Percentiles rank a stretch among this genome's conserved stretches.
phyloP scores from a whole-genome alignment of 73 alveolate species.

The Paramecium biaurelia region DNA sequence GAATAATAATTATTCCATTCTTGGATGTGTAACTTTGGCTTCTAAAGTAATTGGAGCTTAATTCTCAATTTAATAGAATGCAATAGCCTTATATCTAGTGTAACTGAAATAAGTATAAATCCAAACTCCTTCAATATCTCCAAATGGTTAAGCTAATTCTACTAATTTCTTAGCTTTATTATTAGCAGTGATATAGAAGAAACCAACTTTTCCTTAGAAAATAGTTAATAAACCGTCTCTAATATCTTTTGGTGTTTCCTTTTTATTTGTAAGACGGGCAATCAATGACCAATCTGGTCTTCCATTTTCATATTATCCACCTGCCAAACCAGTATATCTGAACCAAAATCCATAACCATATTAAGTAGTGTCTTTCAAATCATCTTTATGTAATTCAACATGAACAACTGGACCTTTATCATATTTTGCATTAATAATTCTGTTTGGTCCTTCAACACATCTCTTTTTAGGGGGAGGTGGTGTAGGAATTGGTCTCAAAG shows the following conservation, averaged over 20 bases:
- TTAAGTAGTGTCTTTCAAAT: slow-evolving; percentile 27
- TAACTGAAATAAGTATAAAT: slow-evolving; percentile 41
- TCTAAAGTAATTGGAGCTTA: background rate
- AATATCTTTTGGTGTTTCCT: slow-evolving; percentile 10
- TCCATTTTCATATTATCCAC: background rate
- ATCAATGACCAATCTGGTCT: slow-evolving; percentile 37
- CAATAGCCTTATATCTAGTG: slow-evolving; percentile 2
- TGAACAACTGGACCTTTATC: slow-evolving; percentile 32
- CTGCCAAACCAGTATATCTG: background rate
- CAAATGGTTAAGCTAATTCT: slow-evolving; percentile 1
- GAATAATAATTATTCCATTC: slow-evolving; percentile 31
- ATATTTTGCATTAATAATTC: background rate
- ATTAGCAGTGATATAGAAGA: background rate
- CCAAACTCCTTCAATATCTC: slow-evolving; percentile 50
- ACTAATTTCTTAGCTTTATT: background rate
- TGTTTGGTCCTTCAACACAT: slow-evolving; percentile 30
- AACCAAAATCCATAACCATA: slow-evolving; percentile 42
- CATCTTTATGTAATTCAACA: slow-evolving; percentile 26
- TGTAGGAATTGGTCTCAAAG: background rate
- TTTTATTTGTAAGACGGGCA: background rate
- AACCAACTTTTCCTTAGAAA: slow-evolving; percentile 23
- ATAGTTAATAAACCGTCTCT: slow-evolving; percentile 20
- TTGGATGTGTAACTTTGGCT: slow-evolving; percentile 24
- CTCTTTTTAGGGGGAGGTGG: slow-evolving; percentile 21
- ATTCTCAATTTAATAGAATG: background rate